Percentiles rank a stretch among this genome's conserved stretches.
These are phyloP conservation scores for Alopecurus myosuroides DNA, from an alignment of 176 grass and related monocot genomes.

Conservation along the genomic window DNA sequence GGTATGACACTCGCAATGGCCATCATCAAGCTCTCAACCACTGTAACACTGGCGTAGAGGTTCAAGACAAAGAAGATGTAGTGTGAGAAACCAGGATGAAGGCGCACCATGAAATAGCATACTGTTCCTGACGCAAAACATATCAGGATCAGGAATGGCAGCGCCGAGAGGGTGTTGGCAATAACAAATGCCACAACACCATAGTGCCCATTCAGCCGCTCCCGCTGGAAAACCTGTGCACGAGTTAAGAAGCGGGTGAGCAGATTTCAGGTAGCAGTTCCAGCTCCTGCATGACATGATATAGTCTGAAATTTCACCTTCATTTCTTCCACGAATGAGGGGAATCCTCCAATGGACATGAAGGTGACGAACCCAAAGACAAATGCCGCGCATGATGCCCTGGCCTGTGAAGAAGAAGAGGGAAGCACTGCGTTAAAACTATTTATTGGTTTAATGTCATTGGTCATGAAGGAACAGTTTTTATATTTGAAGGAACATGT, in stretches of 20 bases:
- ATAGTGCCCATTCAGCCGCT: slow-evolving; percentile 91
- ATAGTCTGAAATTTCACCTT: slow-evolving; percentile 50
- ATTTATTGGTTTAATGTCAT: not conserved
- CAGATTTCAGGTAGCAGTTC: not conserved
- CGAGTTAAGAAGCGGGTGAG: not conserved
- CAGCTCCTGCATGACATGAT: not conserved
- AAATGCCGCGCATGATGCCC: slow-evolving; percentile 75
- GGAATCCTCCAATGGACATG: slow-evolving; percentile 99
- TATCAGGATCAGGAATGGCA: slow-evolving; percentile 90
- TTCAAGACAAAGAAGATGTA: slow-evolving; percentile 84
- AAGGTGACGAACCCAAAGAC: slow-evolving; percentile 98
- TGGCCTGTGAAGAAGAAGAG: slow-evolving; percentile 46
- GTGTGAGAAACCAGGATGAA: slow-evolving; percentile 83
- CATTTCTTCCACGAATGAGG: slow-evolving; percentile 99
- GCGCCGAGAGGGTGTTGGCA: slow-evolving; percentile 85
- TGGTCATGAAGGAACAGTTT: not conserved
- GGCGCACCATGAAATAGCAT: slow-evolving; percentile 89
- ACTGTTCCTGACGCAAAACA: slow-evolving; percentile 83
- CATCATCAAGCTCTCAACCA: slow-evolving; percentile 99
- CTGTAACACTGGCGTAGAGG: slow-evolving; percentile 86
- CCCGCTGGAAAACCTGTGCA: slow-evolving; percentile 92
- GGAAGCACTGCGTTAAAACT: slow-evolving; percentile 8
- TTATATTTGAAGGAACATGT: not conserved
- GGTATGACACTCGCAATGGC: slow-evolving; percentile 97
- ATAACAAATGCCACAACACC: slow-evolving; percentile 86